Percentiles rank a stretch among this genome's conserved stretches.
phyloP scores from a whole-genome alignment of 768 basidiomycete species.

The Psilocybe azurescens region DNA sequence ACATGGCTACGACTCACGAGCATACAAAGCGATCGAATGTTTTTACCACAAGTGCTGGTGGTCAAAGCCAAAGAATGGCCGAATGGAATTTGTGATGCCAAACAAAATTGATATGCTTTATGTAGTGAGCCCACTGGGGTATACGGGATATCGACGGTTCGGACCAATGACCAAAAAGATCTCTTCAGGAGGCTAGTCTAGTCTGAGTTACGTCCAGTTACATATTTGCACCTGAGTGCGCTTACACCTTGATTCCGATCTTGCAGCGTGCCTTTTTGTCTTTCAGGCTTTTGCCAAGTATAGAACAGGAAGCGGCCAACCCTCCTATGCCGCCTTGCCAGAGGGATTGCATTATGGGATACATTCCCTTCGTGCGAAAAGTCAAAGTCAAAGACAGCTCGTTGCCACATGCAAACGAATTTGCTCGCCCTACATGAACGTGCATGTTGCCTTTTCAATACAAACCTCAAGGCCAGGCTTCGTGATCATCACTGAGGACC shows the following conservation, averaged over 20 bases:
- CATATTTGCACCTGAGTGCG: conserved; percentile 8
- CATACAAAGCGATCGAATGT: too few relatives aligned
- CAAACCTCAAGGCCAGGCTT: background rate
- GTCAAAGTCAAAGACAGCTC: conserved; percentile 4
- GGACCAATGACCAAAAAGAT: conserved; percentile 11
- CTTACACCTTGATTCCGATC: conserved; percentile 14
- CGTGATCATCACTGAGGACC: background rate
- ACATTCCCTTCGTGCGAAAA: background rate
- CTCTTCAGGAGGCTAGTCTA: conserved; percentile 11
- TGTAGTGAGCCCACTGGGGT: conserved; percentile 7
- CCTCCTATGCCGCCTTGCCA: background rate
- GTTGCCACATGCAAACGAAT: background rate
- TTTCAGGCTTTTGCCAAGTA: conserved; percentile 5
- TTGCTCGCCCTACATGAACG: background rate
- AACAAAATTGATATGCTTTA: conserved; percentile 10
- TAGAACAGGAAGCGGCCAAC: background rate
- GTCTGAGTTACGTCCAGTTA: background rate
- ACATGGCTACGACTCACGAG: too few relatives aligned
- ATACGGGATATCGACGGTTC: conserved; percentile 11
- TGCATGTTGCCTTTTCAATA: background rate
- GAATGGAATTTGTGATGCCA: background rate
- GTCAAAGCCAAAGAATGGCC: background rate
- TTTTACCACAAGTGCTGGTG: background rate
- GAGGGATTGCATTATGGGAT: background rate
- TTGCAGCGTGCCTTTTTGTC: conserved; percentile 12